A percentile compares a stretch with the other conserved stretches of the same genome.
phyloP scores from a whole-genome alignment of 192 early-diverging fungal genomes.

The Backusella circina region DNA sequence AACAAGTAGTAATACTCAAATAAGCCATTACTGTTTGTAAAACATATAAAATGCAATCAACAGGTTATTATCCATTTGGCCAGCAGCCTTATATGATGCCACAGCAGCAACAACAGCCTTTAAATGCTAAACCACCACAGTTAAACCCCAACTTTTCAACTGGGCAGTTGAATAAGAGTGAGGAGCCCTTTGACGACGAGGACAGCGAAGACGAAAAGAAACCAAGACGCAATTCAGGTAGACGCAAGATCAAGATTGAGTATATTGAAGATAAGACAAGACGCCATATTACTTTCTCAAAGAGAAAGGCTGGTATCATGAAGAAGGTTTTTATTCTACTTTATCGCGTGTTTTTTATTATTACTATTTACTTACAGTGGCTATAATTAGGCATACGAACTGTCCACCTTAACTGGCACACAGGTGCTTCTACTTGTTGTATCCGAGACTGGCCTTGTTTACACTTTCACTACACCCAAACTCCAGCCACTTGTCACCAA shows the following conservation, averaged over 20 bases:
- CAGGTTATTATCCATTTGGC: not conserved
- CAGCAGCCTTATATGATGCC: slow-evolving; percentile 5
- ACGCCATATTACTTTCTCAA: slow-evolving; percentile 89
- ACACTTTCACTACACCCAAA: slow-evolving; percentile 91
- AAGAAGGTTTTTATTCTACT: slow-evolving; percentile 70
- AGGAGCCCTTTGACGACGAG: slow-evolving; percentile 35
- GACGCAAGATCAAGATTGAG: slow-evolving; percentile 92
- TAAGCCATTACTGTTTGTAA: not conserved
- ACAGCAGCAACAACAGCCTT: not conserved
- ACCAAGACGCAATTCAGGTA: slow-evolving; percentile 55
- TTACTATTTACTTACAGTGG: too few species aligned
- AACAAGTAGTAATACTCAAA: not conserved
- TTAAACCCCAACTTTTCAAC: not conserved
- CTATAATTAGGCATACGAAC: slow-evolving; percentile 79
- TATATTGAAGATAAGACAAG: slow-evolving; percentile 89
- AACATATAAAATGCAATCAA: slow-evolving; percentile 9
- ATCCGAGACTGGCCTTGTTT: slow-evolving; percentile 90
- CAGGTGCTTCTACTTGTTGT: slow-evolving; percentile 89
- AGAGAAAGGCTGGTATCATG: slow-evolving; percentile 94
- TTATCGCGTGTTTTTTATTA: not conserved
- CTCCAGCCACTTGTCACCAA: slow-evolving; percentile 88
- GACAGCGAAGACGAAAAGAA: slow-evolving; percentile 59
- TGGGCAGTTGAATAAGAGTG: not conserved
- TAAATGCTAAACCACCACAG: not conserved
- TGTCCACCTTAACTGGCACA: slow-evolving; percentile 88